A percentile compares a stretch with the other conserved stretches of the same genome.
These are phyloP conservation scores for Phytophthora fragariaefolia DNA, from an alignment of 352 stramenopile species.

Conservation along the genomic window DNA sequence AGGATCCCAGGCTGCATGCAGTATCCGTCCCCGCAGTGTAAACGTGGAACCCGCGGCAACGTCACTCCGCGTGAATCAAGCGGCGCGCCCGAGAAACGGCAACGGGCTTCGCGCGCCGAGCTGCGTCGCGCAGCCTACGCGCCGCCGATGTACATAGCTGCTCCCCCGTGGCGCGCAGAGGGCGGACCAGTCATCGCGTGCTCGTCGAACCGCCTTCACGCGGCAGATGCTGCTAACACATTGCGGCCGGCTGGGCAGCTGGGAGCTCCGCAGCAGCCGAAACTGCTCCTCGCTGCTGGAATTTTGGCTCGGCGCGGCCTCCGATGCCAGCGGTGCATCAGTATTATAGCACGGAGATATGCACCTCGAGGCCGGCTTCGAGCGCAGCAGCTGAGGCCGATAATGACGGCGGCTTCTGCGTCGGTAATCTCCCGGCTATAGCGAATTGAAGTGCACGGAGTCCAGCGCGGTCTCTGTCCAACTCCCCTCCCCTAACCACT, in stretches of 20 bases:
- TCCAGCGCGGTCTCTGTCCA: conserved; percentile 19
- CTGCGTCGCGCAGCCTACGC: no score
- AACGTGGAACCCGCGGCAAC: background rate
- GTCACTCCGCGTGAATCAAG: background rate
- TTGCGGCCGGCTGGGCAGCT: conserved; percentile 12
- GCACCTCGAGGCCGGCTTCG: no score
- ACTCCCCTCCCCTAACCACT: background rate
- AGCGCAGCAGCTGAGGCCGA: conserved; percentile 11
- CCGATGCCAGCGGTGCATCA: background rate
- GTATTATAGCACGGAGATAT: no score
- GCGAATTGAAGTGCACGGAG: conserved; percentile 19
- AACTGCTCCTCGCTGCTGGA: conserved; percentile 10
- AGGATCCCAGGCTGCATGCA: background rate
- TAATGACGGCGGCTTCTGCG: background rate
- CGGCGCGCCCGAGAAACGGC: background rate
- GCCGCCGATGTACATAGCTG: conserved; percentile 7
- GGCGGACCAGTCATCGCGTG: conserved; percentile 5
- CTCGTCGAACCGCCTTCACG: conserved; percentile 25
- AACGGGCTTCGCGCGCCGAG: background rate
- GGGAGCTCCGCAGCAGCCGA: conserved; percentile 15
- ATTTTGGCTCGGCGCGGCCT: no score
- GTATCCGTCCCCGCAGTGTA: background rate
- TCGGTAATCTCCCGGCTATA: background rate
- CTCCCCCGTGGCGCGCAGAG: background rate
- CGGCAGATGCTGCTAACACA: conserved; percentile 24